phyloP scores from a whole-genome alignment of 2,329 filamentous ascomycete genomes.

The Aureobasidium subglaciale region DNA sequence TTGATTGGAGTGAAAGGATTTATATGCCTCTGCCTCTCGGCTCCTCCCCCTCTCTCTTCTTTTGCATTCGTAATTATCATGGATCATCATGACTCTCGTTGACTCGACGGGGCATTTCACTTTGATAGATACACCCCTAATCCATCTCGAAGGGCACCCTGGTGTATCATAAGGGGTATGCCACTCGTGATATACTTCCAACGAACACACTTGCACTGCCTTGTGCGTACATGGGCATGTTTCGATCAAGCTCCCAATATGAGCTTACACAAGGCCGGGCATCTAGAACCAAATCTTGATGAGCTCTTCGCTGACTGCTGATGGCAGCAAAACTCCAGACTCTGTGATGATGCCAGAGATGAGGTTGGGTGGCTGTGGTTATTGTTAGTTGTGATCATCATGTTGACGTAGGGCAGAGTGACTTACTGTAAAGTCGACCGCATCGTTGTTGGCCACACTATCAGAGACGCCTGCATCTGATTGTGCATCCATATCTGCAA shows the following conservation, averaged over 20 bases:
- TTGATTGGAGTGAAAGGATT: too few species aligned
- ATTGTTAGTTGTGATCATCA: constrained; percentile 21
- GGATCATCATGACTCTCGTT: constrained; percentile 4
- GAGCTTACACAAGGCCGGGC: constrained; percentile 1
- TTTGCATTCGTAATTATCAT: neutral
- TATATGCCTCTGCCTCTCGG: too few species aligned
- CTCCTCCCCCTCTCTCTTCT: neutral
- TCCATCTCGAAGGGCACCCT: too few species aligned
- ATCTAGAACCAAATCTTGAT: constrained; percentile 52
- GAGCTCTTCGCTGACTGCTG: constrained; percentile 62
- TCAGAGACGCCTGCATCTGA: constrained; percentile 16
- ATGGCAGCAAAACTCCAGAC: constrained; percentile 62
- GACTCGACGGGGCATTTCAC: neutral
- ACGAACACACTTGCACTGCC: neutral
- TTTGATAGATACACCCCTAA: neutral
- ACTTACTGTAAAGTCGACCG: constrained; percentile 65
- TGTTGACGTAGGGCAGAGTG: neutral
- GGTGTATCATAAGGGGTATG: too few species aligned
- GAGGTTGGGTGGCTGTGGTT: constrained; percentile 54
- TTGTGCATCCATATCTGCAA: constrained; percentile 26
- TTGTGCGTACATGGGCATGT: neutral
- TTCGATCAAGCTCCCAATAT: constrained; percentile 2
- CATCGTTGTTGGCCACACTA: constrained; percentile 30
- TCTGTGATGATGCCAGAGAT: constrained; percentile 72
- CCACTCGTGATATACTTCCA: too few species aligned